Evolutionary conservation across 352 stramenopile species (phyloP), one percentile per base, ranked within the genome.

Genomic region (Sclerospora graminicola): DNA sequence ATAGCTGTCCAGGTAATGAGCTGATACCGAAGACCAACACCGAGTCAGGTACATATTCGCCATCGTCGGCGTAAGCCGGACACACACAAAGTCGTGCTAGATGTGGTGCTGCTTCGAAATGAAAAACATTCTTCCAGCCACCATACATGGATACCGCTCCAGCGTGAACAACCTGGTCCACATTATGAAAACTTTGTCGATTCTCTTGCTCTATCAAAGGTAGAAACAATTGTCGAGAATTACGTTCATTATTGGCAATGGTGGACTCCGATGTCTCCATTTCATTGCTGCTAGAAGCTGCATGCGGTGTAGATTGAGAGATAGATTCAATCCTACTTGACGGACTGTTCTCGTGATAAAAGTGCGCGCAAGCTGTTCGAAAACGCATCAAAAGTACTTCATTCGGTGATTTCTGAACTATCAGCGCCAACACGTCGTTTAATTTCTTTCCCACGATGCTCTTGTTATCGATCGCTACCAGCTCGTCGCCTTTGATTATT

Each of bases 131-230:
- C 13, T 46, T 61, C 79, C 79, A 92, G 0, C 75, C 80, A 16
- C 78, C 80, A 54, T 88, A 89, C 43, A 82, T 82, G 14, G 69
- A 83, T 8, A 92, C 69, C 1, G 68, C 67, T 0, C 69, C 75
- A 28, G 71, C 75, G 24, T 81, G 64, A 39, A 88, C 60, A 15
- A 84, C 51, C 20, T 60, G 57, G 28, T 70, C 54, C 10, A 53
- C 39, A 36, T 45, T 57, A 29, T 43, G 24, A 40, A 48, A 45
- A n/a, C 43, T 54, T 32, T 47, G 31, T 1, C 37, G 33, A 16
- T 65, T 64, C 19, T 66, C 42, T 21, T 55, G 61, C 8, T 66
- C 54, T 30, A 68, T 18, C 39, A 41, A 70, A 9, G 57, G 50
- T n/a, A n/a, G n/a, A n/a, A n/a, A n/a, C n/a, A n/a, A n/a, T n/a